These are phyloP conservation scores for Salix udensis DNA, from an alignment of 345 rosid genomes.

Conservation along the genomic window DNA sequence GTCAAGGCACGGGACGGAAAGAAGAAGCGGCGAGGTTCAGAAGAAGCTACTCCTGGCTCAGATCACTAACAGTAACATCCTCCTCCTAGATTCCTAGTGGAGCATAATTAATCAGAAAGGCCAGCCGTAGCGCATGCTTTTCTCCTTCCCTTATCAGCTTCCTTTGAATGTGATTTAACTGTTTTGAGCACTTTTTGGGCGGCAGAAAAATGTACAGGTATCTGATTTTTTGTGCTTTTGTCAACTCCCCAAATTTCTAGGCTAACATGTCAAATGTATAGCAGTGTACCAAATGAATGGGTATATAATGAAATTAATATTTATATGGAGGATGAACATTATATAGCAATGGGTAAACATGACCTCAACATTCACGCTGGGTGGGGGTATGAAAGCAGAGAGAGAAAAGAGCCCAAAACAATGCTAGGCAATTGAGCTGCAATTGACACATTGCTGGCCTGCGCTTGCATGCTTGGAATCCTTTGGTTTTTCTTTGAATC, in stretches of 20 bases:
- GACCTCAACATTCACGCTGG: background rate
- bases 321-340: no score
- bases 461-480: no score
- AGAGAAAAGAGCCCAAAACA: no score
- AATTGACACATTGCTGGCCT: no score
- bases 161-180: no score
- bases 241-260: no score
- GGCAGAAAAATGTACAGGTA: no score
- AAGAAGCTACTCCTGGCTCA: conserved; percentile 13
- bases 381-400: background rate
- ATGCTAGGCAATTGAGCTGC: no score
- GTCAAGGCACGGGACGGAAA: conserved; percentile 87
- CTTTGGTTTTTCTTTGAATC: background rate
- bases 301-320: background rate
- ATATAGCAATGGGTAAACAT: background rate
- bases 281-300: background rate
- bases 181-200: no score
- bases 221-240: no score
- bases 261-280: background rate
- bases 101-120: background rate
- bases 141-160: background rate
- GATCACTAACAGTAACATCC: conserved; percentile 4
- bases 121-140: background rate
- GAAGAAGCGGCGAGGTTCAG: conserved; percentile 43
- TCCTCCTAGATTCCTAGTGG: background rate